phyloP scores from a whole-genome alignment of 2,329 filamentous ascomycete genomes.

The Claviceps sp. region DNA sequence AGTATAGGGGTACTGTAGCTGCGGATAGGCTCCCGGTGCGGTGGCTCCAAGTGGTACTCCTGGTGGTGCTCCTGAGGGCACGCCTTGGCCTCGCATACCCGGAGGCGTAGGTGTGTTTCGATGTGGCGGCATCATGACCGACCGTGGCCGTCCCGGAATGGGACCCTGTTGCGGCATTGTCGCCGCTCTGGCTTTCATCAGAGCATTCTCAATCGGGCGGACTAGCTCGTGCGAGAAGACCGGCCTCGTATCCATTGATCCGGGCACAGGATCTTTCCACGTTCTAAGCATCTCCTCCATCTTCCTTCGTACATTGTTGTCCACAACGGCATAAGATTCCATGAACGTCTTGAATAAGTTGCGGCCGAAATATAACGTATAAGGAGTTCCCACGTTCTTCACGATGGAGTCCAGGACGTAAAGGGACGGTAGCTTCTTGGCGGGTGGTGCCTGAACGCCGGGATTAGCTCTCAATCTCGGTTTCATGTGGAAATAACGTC shows the following conservation, averaged over 20 bases:
- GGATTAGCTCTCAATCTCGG: conserved; percentile 22
- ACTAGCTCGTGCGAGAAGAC: conserved; percentile 84
- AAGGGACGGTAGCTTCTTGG: conserved; percentile 84
- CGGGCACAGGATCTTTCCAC: conserved; percentile 94
- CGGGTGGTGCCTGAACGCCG: conserved; percentile 57
- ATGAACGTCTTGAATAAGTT: conserved; percentile 92
- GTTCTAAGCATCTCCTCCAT: conserved; percentile 97
- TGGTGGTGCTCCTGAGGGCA: conserved; percentile 10
- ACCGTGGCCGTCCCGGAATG: conserved; percentile 33
- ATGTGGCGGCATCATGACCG: conserved; percentile 43
- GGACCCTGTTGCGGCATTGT: conserved; percentile 40
- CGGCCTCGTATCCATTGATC: conserved; percentile 80
- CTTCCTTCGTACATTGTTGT: conserved; percentile 67
- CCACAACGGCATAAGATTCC: conserved; percentile 87
- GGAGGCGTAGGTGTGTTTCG: conserved; percentile 66
- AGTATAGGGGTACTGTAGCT: conserved; percentile 15
- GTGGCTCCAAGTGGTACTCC: not conserved
- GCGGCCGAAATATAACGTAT: conserved; percentile 86
- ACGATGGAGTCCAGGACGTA: conserved; percentile 97
- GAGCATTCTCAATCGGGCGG: conserved; percentile 80
- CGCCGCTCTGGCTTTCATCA: conserved; percentile 64
- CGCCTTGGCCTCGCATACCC: conserved; percentile 20
- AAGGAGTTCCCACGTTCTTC: conserved; percentile 96
- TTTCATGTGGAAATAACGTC: not conserved
- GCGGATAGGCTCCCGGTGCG: conserved; percentile 10